Conservation (phyloP, 805 yeast genomes). For the Zygoascus tannicola region DNA sequence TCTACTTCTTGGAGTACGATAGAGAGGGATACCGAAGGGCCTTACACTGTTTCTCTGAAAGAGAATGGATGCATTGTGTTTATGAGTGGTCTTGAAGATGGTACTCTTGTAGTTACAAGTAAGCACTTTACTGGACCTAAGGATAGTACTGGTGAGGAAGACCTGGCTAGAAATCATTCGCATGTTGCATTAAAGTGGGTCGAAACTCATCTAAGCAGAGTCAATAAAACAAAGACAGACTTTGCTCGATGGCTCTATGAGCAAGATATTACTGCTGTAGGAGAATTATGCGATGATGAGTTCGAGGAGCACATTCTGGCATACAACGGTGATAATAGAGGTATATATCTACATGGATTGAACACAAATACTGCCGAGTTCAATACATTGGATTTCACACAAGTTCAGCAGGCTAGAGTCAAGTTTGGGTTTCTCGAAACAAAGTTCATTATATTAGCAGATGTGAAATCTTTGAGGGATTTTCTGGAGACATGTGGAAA, state of each 20-base stretch:
- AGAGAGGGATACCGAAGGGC: conserved; percentile 49
- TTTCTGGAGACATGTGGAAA: conserved; percentile 49
- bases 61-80: conserved; percentile 92
- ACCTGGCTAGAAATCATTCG: conserved; percentile 54
- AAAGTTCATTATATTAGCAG: conserved; percentile 31
- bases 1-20: conserved; percentile 44
- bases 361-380: conserved; percentile 60
- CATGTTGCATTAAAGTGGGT: conserved; percentile 56
- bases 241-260: conserved; percentile 49
- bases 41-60: conserved; percentile 71
- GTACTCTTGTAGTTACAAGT: conserved; percentile 76
- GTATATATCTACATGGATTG: conserved; percentile 84
- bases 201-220: conserved; percentile 38
- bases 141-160: conserved; percentile 36
- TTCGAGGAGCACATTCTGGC: conserved; percentile 91
- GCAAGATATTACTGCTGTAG: conserved; percentile 69
- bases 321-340: conserved; percentile 57
- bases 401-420: conserved; percentile 52
- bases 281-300: conserved; percentile 83
- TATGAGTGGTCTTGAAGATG: conserved; percentile 66
- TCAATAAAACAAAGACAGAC: conserved; percentile 34
- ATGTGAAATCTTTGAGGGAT: conserved; percentile 35
- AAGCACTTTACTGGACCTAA: conserved; percentile 78
- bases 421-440: conserved; percentile 64
- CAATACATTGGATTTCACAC: conserved; percentile 50